Evolutionary conservation across 202 grass and related monocot genomes (phyloP).

Genomic region (Dendrocalamus latiflorus): DNA sequence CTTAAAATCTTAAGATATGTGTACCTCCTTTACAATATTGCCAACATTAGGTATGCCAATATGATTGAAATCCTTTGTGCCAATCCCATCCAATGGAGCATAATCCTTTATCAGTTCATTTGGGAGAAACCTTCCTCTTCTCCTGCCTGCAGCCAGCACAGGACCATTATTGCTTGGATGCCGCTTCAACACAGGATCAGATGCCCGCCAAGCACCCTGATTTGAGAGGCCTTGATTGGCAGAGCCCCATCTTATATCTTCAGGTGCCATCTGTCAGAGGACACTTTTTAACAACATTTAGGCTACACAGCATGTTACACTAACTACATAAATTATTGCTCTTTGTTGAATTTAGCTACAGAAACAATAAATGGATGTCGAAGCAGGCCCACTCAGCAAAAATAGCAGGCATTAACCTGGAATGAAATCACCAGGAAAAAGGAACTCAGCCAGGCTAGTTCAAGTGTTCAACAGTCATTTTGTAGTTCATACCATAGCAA

Average conservation of each 20-base stretch:
- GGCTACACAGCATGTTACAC: neutral
- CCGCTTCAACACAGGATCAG: slow-evolving; percentile 36
- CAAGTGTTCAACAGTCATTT: neutral
- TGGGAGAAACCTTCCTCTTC: slow-evolving; percentile 45
- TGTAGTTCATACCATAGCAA: too few relatives aligned
- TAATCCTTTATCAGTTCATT: slow-evolving; percentile 43
- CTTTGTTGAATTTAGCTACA: neutral
- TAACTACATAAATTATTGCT: neutral
- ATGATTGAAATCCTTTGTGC: slow-evolving; percentile 21
- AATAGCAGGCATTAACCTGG: neutral
- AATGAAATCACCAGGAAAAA: neutral
- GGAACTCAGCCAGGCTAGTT: neutral
- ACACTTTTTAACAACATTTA: neutral
- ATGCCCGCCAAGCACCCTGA: slow-evolving; percentile 27
- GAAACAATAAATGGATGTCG: neutral
- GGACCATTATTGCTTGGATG: slow-evolving; percentile 37
- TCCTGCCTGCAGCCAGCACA: slow-evolving; percentile 2
- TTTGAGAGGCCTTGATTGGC: slow-evolving; percentile 37
- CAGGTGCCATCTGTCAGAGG: slow-evolving; percentile 48
- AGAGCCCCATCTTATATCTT: slow-evolving; percentile 64
- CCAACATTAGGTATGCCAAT: slow-evolving; percentile 59
- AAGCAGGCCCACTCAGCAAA: neutral
- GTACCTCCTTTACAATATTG: slow-evolving; percentile 68
- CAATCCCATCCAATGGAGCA: slow-evolving; percentile 40
- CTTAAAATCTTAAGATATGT: neutral